phyloP scores from a whole-genome alignment of 768 basidiomycete genomes.

The Boletus rubescentipes region DNA sequence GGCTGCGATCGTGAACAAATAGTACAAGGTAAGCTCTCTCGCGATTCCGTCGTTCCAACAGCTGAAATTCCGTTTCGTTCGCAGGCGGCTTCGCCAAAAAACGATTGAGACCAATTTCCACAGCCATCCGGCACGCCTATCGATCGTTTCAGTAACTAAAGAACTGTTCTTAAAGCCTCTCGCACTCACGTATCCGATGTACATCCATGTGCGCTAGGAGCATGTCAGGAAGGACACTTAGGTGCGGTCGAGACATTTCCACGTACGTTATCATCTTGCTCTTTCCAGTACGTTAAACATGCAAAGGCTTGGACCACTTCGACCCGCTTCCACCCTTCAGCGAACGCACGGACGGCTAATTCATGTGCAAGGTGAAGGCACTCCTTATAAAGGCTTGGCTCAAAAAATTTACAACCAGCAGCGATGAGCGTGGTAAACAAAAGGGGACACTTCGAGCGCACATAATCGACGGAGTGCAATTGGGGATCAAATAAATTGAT shows the following conservation, averaged over 20 bases:
- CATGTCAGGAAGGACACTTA: slow-evolving; percentile 13
- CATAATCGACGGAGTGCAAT: slow-evolving; percentile 78
- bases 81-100: slow-evolving; percentile 54
- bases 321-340: slow-evolving; percentile 74
- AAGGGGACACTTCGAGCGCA: slow-evolving; percentile 77
- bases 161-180: background rate
- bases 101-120: slow-evolving; percentile 79
- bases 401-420: slow-evolving; percentile 84
- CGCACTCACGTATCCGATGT: slow-evolving; percentile 74
- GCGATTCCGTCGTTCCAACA: slow-evolving; percentile 75
- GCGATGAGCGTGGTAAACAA: slow-evolving; percentile 84
- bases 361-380: slow-evolving; percentile 74
- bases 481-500: slow-evolving; percentile 86
- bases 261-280: slow-evolving; percentile 78
- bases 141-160: slow-evolving; percentile 1
- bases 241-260: slow-evolving; percentile 4
- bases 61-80: slow-evolving; percentile 63
- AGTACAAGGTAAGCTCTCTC: slow-evolving; percentile 86
- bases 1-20: slow-evolving; percentile 82
- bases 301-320: slow-evolving; percentile 90
- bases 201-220: slow-evolving; percentile 77
- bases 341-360: slow-evolving; percentile 74
- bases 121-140: slow-evolving; percentile 85
- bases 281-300: slow-evolving; percentile 87
- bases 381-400: slow-evolving; percentile 60